A percentile compares a stretch with the other conserved stretches of the same genome.
Evolutionary conservation across 2,329 filamentous ascomycete species (phyloP).

Genomic region (Nothomitra cinnamomea): DNA sequence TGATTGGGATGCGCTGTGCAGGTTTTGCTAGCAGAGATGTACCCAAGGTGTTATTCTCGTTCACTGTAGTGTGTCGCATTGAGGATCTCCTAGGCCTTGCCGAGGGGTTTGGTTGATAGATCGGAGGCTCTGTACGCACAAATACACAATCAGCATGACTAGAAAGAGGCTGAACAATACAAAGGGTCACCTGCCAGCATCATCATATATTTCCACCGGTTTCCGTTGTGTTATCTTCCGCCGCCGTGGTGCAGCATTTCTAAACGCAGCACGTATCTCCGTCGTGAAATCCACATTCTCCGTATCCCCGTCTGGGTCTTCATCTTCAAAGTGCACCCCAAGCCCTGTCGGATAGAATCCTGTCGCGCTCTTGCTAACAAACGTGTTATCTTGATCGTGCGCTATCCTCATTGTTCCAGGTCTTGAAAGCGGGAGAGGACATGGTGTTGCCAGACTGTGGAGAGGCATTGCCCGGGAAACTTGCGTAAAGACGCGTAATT

Average conservation of each 20-base stretch:
- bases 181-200: background rate
- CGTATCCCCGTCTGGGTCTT: conserved; percentile 10
- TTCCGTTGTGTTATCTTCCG: conserved; percentile 1
- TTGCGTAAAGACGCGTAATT: background rate
- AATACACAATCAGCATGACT: background rate
- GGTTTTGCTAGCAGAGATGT: background rate
- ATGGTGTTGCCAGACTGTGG: background rate
- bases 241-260: conserved; percentile 2
- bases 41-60: background rate
- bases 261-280: conserved; percentile 1
- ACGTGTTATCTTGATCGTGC: background rate
- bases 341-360: background rate
- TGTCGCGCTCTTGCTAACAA: background rate
- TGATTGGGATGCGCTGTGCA: background rate
- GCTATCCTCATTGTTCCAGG: background rate
- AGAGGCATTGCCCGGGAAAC: background rate
- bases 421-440: background rate
- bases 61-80: background rate
- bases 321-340: conserved; percentile 4
- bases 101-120: background rate
- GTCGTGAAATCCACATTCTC: conserved; percentile 12
- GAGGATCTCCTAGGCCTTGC: background rate
- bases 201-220: conserved; percentile 2
- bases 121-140: background rate
- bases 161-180: background rate